These are phyloP conservation scores for Phytopythium kandeliae DNA, from an alignment of 352 stramenopile genomes.

Conservation along the genomic window DNA sequence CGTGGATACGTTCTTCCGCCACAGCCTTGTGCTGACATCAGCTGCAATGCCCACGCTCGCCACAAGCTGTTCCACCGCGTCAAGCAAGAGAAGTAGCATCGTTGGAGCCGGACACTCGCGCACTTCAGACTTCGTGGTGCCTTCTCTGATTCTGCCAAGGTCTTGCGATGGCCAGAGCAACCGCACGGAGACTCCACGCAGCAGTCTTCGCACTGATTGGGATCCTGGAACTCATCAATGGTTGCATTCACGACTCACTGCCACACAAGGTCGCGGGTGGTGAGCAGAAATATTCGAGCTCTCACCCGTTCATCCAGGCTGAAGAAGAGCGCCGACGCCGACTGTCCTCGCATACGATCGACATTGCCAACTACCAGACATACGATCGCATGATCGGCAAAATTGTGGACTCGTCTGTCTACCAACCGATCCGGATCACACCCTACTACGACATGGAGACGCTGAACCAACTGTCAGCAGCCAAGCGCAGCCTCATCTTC, in stretches of 20 bases:
- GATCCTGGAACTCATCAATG: neutral
- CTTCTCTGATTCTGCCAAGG: neutral
- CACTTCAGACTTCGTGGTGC: too few relatives aligned
- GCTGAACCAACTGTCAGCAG: slow-evolving; percentile 25
- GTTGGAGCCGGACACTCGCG: too few relatives aligned
- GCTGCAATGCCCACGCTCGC: neutral
- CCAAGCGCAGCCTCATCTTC: slow-evolving; percentile 29
- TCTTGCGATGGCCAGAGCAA: neutral
- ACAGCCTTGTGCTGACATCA: neutral
- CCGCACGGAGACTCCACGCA: neutral
- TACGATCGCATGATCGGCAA: slow-evolving; percentile 28
- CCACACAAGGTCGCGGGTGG: slow-evolving; percentile 12
- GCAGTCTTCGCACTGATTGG: neutral
- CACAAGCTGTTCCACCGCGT: neutral
- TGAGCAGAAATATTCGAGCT: slow-evolving; percentile 12
- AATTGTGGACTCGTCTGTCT: slow-evolving; percentile 13
- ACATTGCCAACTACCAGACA: slow-evolving; percentile 7
- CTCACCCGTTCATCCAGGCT: slow-evolving; percentile 14
- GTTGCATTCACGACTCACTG: slow-evolving; percentile 27
- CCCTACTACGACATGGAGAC: slow-evolving; percentile 55
- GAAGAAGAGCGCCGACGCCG: slow-evolving; percentile 8
- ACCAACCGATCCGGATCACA: slow-evolving; percentile 56
- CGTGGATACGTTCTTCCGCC: neutral
- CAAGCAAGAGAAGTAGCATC: neutral
- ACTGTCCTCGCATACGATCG: neutral